Evolutionary conservation across 768 basidiomycete genomes (phyloP), one percentile per base, ranked within the genome.

Genomic region (Lentinus tigrinus): DNA sequence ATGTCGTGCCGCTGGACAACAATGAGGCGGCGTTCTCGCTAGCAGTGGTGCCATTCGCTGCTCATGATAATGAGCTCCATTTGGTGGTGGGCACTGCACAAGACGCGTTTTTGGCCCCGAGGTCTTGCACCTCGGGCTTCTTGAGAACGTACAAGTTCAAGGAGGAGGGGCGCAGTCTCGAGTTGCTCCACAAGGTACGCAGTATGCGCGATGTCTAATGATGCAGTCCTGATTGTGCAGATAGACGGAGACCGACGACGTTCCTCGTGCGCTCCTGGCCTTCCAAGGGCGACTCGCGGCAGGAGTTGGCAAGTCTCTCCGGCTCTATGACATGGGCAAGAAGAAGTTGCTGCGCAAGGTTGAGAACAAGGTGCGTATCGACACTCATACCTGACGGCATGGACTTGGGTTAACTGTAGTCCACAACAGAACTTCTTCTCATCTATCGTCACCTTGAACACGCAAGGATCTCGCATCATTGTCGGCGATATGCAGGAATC

Each of bases 401-500:
- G 7, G 13, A 13, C 16, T 4, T 31, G 37, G 10, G n/a, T 47
- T 46, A 11, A 56, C 21, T 26, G 1, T 2, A 8, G 21, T 11
- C 13, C 21, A 2, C 4, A 38, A 42, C 8, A 98, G 95, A 80
- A 81, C 28, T 95, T 98, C 71, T 85, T 85, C 1, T 88, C 92
- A 8, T 85, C 89, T n/a, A 91, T 99, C 60, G 82, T 95, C 38
- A 89, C 88, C 6, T 84, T 99, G 47, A 85, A 84, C 62, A 96
- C 96, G 0, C 94, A 95, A 77, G 97, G 97, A 2, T 96, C 94
- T 0, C 85, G 97, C 39, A 93, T 99, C 54, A 75, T 98, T 57
- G 93, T 96, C 31, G 95, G 95, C 21, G 96, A 98, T 72, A 94
- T 96, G 87, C 95, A 98, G 77, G 95, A 98, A 63, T 98, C 97